Percentiles rank a stretch among this genome's conserved stretches.
Evolutionary conservation across 306 rosid species (phyloP).

Genomic region (Castanea mollissima): DNA sequence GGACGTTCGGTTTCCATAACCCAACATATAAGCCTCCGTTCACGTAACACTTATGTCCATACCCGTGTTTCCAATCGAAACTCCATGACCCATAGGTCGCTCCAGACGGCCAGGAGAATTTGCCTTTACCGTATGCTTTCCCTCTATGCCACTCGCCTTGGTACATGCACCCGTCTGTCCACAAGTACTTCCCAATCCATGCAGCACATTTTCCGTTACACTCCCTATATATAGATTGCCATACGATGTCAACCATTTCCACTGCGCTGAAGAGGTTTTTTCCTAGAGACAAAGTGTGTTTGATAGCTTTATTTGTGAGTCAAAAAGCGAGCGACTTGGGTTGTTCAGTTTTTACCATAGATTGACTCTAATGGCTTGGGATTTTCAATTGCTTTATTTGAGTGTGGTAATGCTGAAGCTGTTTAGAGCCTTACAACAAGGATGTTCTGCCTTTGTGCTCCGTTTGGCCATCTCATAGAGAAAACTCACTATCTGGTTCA

Average conservation of each 20-base stretch:
- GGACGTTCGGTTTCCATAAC: slow-evolving; percentile 36
- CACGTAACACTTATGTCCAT: slow-evolving; percentile 37
- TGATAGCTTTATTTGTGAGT: too few species aligned
- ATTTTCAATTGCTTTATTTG: too few species aligned
- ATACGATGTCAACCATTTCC: not conserved
- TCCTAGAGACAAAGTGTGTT: too few species aligned
- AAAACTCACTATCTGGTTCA: too few species aligned
- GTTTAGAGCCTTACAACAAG: too few species aligned
- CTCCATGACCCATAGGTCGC: slow-evolving; percentile 42
- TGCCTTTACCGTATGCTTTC: slow-evolving; percentile 34
- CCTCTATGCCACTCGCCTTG: slow-evolving; percentile 50
- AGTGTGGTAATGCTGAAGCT: too few species aligned
- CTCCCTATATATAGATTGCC: slow-evolving; percentile 45
- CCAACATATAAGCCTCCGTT: slow-evolving; percentile 49
- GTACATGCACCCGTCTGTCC: slow-evolving; percentile 53
- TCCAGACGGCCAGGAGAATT: slow-evolving; percentile 50
- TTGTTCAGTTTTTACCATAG: too few species aligned
- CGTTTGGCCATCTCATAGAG: too few species aligned
- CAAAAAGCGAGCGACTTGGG: too few species aligned
- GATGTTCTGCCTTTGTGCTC: too few species aligned
- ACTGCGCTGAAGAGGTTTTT: too few species aligned
- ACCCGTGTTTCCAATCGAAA: slow-evolving; percentile 36
- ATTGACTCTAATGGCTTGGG: too few species aligned
- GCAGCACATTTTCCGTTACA: slow-evolving; percentile 23
- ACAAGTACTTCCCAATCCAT: slow-evolving; percentile 41